Conservation (phyloP, 2,329 filamentous ascomycete species). For the Pseudogymnoascus sp. region DNA sequence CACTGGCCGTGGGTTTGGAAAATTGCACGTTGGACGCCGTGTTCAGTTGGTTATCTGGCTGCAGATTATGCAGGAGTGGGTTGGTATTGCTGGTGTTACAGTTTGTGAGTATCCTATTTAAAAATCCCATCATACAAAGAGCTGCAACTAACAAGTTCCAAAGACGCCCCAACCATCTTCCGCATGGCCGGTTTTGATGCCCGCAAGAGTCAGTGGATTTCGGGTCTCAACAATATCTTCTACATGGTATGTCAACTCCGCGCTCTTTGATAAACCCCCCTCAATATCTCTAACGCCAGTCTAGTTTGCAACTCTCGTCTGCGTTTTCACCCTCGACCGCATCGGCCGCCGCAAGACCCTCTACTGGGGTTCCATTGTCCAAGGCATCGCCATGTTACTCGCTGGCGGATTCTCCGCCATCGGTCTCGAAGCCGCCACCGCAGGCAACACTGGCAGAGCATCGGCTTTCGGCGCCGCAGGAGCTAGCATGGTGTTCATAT, state of each 20-base stretch:
- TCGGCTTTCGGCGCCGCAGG: slow-evolving; percentile 53
- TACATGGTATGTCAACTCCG: slow-evolving; percentile 37
- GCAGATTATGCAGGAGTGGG: slow-evolving; percentile 63
- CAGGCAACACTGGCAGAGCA: slow-evolving; percentile 37
- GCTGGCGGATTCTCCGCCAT: slow-evolving; percentile 50
- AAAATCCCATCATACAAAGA: neutral
- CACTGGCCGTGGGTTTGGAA: slow-evolving; percentile 27
- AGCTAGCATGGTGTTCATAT: slow-evolving; percentile 62
- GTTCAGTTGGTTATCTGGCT: slow-evolving; percentile 65
- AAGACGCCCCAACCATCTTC: slow-evolving; percentile 40
- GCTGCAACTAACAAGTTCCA: neutral
- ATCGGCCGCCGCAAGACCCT: slow-evolving; percentile 62
- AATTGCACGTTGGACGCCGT: slow-evolving; percentile 57
- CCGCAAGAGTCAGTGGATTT: slow-evolving; percentile 54
- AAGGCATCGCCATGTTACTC: slow-evolving; percentile 59
- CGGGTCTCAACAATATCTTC: slow-evolving; percentile 46
- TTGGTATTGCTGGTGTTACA: slow-evolving; percentile 61
- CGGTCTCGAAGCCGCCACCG: slow-evolving; percentile 38
- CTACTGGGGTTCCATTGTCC: slow-evolving; percentile 57
- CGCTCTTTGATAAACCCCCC: slow-evolving; percentile 33
- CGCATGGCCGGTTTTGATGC: slow-evolving; percentile 57
- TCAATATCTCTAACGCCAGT: slow-evolving; percentile 19
- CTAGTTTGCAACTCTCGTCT: slow-evolving; percentile 56
- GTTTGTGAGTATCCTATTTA: slow-evolving; percentile 34
- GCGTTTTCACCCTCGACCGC: slow-evolving; percentile 59